Evolutionary conservation across 148 eudicot species (phyloP), one percentile per base, ranked within the genome.

Genomic region (Rhododendron kiyosumense): DNA sequence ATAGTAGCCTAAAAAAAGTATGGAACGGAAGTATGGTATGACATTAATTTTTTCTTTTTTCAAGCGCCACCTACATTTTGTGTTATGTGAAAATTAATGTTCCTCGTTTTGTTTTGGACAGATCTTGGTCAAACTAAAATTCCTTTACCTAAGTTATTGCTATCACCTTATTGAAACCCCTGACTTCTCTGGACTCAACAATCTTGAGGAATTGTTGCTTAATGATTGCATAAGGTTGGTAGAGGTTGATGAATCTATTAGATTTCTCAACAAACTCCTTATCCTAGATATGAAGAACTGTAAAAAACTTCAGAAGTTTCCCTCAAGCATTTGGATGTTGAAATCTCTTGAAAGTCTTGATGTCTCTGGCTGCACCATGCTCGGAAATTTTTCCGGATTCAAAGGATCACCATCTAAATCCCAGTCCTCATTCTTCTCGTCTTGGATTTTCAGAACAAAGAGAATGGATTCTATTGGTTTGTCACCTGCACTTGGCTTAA

Each of bases 131-230:
- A 84, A 84, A 36, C 61, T 74, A 36, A 73, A 54, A 54, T 69
- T 71, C 43, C 80, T 84, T 48, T 22, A 84, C 20, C 65, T 84
- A 24, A 84, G 86, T 51, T 5, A 49, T 71, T 84, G 80, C 45
- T 8, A 38, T 48, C 76, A 26, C 45, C 28, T 84, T 5, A 74
- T 61, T 24, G 49, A 30, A 54, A 84, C 85, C 30, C 79, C 79
- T 12, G 15, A 84, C 52, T 84, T 84, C 59, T 71, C 75, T 84
- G 85, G 48, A 48, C 85, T 84, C 52, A 24, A 30, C 4, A 84
- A 48, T 84, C 80, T 84, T 18, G 85, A 84, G 85, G 79, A 71
- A 74, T 11, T 84, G 6, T 63, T 71, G 15, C 65, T 71, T 13
- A 84, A 34, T 11, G 41, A 76, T 28, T 84, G 85, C 61, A 49